Conservation (phyloP, 2,329 filamentous ascomycete species). For the Ophiostoma triangulosporum region DNA sequence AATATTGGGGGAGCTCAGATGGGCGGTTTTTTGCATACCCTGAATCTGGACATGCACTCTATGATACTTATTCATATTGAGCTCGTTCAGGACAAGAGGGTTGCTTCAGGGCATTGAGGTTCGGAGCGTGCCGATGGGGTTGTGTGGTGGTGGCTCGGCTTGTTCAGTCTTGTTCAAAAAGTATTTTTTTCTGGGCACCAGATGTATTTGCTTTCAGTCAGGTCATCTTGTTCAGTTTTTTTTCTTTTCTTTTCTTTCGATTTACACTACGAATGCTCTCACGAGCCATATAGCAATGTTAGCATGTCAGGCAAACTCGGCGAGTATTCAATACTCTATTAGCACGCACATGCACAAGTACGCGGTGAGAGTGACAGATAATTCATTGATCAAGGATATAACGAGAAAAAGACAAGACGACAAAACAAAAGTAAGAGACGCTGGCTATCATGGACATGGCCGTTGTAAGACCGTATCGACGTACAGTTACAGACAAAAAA, state of each 20-base stretch:
- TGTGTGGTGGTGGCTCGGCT: background rate
- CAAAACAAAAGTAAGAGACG: background rate
- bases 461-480: background rate
- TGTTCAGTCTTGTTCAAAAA: background rate
- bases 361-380: background rate
- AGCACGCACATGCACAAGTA: background rate
- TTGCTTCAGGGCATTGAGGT: too few relatives aligned
- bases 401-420: background rate
- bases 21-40: background rate
- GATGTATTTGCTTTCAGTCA: background rate
- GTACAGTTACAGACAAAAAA: background rate
- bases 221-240: background rate
- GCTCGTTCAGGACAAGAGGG: background rate
- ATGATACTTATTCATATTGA: background rate
- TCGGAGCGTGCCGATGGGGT: too few relatives aligned
- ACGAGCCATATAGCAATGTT: background rate
- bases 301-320: background rate
- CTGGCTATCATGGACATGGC: background rate
- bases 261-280: background rate
- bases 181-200: background rate
- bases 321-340: background rate
- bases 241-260: too few relatives aligned
- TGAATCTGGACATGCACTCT: background rate
- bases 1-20: background rate
- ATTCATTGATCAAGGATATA: background rate